These are phyloP conservation scores for Nephelium lappaceum DNA, from an alignment of 345 rosid genomes.

Conservation along the genomic window DNA sequence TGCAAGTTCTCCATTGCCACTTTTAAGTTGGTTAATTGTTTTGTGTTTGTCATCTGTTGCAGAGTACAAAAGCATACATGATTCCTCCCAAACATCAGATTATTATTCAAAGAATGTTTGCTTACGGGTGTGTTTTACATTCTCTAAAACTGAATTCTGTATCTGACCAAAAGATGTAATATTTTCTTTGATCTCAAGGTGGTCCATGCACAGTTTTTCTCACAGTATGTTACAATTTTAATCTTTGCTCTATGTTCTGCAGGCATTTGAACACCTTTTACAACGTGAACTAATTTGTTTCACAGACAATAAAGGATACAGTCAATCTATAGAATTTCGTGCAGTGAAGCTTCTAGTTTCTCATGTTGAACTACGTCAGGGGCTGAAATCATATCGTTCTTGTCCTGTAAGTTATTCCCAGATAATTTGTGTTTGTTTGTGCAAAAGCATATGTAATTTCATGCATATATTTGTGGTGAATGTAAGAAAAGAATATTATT, in stretches of 20 bases:
- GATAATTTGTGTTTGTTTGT: neutral
- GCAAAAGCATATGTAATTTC: neutral
- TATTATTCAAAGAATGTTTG: conserved; percentile 68
- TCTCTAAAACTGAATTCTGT: neutral
- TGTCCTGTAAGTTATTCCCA: conserved; percentile 75
- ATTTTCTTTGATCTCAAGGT: conserved; percentile 1
- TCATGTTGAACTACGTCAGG: conserved; percentile 64
- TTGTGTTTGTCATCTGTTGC: conserved; percentile 27
- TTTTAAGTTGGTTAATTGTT: conserved; percentile 8
- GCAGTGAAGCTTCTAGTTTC: conserved; percentile 75
- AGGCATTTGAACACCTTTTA: conserved; percentile 89
- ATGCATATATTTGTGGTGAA: neutral
- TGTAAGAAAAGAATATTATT: too few relatives aligned
- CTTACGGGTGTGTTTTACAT: conserved; percentile 57
- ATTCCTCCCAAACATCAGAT: conserved; percentile 78
- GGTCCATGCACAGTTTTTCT: conserved; percentile 12
- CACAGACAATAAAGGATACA: conserved; percentile 59
- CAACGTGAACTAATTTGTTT: conserved; percentile 68
- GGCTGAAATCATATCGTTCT: conserved; percentile 70
- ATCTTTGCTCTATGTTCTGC: conserved; percentile 26
- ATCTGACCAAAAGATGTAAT: neutral
- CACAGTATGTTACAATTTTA: conserved; percentile 12
- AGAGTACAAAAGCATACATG: conserved; percentile 86
- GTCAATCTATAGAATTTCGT: conserved; percentile 74
- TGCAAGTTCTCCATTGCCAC: neutral